Evolutionary conservation across 2,329 filamentous ascomycete genomes (phyloP).

Genomic region (Colletotrichum destructivum): DNA sequence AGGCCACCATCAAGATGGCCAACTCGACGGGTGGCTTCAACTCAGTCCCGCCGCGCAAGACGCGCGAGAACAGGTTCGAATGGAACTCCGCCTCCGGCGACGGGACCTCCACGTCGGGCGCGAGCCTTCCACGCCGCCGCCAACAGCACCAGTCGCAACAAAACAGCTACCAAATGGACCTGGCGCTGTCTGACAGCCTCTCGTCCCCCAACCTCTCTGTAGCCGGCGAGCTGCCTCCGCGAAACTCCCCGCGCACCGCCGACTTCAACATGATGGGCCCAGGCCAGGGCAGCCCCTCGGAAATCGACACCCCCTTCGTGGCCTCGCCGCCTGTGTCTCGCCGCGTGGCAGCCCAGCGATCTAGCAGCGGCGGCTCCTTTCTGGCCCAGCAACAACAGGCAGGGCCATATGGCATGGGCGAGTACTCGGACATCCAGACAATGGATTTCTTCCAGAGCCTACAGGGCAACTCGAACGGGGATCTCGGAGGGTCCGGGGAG

Average conservation of each 20-base stretch:
- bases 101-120: constrained; percentile 45
- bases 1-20: constrained; percentile 96
- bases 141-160: constrained; percentile 46
- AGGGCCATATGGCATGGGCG: constrained; percentile 48
- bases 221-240: constrained; percentile 54
- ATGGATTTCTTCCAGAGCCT: constrained; percentile 70
- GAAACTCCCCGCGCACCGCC: constrained; percentile 58
- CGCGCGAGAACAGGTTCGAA: constrained; percentile 44
- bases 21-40: constrained; percentile 89
- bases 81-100: constrained; percentile 50
- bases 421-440: constrained; percentile 65
- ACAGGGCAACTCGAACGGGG: constrained; percentile 49
- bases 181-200: constrained; percentile 56
- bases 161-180: constrained; percentile 51
- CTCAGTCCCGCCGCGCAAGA: constrained; percentile 35
- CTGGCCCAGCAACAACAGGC: constrained; percentile 53
- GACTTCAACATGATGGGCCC: constrained; percentile 53
- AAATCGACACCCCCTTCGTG: constrained; percentile 61
- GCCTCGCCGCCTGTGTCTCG: constrained; percentile 60
- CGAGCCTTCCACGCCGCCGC: constrained; percentile 43
- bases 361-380: constrained; percentile 50
- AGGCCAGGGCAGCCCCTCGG: constrained; percentile 49
- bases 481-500: constrained; percentile 45
- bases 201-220: constrained; percentile 59
- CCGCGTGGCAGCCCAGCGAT: constrained; percentile 54